phyloP scores from a whole-genome alignment of 2,329 filamentous ascomycete genomes.

The Hymenoscyphus infarciens region DNA sequence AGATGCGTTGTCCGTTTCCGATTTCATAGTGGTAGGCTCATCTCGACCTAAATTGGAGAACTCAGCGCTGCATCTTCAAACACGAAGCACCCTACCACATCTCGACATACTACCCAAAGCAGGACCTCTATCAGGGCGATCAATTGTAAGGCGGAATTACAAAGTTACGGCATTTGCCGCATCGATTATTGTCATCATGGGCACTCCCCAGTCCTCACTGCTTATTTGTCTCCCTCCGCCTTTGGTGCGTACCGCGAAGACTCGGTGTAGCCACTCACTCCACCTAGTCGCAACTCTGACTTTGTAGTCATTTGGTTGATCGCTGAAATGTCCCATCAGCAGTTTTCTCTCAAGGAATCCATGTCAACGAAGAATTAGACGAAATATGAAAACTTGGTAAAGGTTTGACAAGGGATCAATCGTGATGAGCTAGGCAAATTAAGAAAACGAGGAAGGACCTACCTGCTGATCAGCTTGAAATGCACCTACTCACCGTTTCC shows the following conservation, averaged over 20 bases:
- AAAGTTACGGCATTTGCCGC: too few species aligned
- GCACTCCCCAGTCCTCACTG: too few species aligned
- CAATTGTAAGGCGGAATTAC: too few species aligned
- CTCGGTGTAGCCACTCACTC: background rate
- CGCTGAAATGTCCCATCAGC: background rate
- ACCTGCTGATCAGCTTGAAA: too few species aligned
- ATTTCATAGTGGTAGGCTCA: background rate
- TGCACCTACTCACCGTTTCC: too few species aligned
- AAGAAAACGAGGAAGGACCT: background rate
- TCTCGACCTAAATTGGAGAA: background rate
- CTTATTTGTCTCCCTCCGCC: background rate
- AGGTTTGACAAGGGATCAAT: too few species aligned
- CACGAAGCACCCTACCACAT: background rate
- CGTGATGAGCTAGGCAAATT: background rate
- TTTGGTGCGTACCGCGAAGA: background rate
- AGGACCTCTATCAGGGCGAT: background rate
- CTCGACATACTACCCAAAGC: background rate
- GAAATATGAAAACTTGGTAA: background rate
- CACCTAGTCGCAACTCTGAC: background rate
- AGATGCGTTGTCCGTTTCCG: background rate
- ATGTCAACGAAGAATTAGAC: background rate
- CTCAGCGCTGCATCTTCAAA: background rate
- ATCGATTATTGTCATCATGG: too few species aligned
- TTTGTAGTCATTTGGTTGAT: background rate
- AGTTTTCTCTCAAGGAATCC: background rate